phyloP scores from a whole-genome alignment of 805 yeast genomes.

The Millerozyma miso region DNA sequence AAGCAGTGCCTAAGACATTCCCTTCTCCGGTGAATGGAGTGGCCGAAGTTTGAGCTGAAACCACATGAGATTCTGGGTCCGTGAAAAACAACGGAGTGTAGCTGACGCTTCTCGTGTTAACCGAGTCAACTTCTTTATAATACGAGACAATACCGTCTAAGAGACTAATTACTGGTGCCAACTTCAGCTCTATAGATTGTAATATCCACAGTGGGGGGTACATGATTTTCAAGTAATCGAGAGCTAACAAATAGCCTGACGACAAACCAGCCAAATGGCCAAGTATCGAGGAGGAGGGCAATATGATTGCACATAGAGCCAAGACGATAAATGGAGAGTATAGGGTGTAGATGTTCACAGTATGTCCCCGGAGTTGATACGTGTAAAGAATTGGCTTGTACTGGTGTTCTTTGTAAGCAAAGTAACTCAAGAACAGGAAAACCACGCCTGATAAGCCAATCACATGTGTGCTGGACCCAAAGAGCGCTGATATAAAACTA shows the following conservation, averaged over 20 bases:
- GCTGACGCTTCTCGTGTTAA: constrained; percentile 35
- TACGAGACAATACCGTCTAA: constrained; percentile 55
- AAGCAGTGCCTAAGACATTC: constrained; percentile 15
- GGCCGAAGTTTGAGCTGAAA: background rate
- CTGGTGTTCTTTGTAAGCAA: constrained; percentile 44
- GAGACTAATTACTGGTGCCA: constrained; percentile 45
- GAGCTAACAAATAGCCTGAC: constrained; percentile 61
- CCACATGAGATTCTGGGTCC: constrained; percentile 17
- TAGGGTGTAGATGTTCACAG: constrained; percentile 53
- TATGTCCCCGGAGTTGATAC: constrained; percentile 27
- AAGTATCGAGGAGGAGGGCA: constrained; percentile 66
- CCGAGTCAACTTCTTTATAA: constrained; percentile 58
- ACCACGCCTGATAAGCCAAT: constrained; percentile 74
- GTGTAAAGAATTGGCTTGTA: constrained; percentile 37
- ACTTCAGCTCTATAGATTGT: constrained; percentile 57
- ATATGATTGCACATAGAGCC: constrained; percentile 43
- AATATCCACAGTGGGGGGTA: constrained; percentile 66
- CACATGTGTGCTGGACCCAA: constrained; percentile 51
- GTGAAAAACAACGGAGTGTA: constrained; percentile 24
- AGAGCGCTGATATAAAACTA: constrained; percentile 45
- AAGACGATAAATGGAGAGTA: constrained; percentile 52
- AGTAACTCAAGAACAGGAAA: constrained; percentile 62
- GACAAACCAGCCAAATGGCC: constrained; percentile 69
- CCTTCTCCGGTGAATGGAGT: constrained; percentile 15
- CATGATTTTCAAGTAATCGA: constrained; percentile 52